A percentile compares a stretch with the other conserved stretches of the same genome.
phyloP scores from a whole-genome alignment of 176 grass and related monocot species.

The Avena sativa region DNA sequence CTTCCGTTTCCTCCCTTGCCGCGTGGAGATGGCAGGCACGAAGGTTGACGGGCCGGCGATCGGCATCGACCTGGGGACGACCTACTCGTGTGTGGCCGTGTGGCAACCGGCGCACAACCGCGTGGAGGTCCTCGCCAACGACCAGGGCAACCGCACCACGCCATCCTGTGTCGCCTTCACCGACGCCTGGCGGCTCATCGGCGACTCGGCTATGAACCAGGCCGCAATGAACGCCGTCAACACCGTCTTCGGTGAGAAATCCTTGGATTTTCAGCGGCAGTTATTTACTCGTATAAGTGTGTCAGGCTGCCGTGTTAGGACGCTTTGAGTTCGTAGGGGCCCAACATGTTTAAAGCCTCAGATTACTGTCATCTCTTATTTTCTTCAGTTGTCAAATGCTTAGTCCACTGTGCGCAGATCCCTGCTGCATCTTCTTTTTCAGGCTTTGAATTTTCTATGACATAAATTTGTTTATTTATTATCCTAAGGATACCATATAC shows the following conservation, averaged over 20 bases:
- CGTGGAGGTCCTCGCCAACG: background rate
- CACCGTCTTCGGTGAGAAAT: slow-evolving; percentile 12
- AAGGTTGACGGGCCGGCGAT: slow-evolving; percentile 77
- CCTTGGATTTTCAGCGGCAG: background rate
- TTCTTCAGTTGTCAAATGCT: background rate
- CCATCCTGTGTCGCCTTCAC: slow-evolving; percentile 12
- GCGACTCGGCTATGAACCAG: background rate
- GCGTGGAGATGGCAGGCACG: background rate
- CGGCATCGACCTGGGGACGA: slow-evolving; percentile 92
- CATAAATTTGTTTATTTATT: background rate
- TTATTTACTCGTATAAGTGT: background rate
- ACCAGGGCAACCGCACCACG: slow-evolving; percentile 24
- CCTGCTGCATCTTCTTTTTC: background rate
- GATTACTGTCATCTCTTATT: background rate
- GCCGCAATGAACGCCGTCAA: background rate
- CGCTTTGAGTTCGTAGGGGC: background rate
- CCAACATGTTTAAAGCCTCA: background rate
- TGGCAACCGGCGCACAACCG: slow-evolving; percentile 49
- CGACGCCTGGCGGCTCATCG: background rate
- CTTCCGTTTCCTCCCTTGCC: background rate
- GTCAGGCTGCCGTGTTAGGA: background rate
- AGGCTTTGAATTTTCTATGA: background rate
- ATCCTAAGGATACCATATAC: background rate
- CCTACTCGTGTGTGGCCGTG: slow-evolving; percentile 89
- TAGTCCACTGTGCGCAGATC: background rate